Conservation (phyloP, 495 filamentous ascomycete species). For the Aspergillus leporis region DNA sequence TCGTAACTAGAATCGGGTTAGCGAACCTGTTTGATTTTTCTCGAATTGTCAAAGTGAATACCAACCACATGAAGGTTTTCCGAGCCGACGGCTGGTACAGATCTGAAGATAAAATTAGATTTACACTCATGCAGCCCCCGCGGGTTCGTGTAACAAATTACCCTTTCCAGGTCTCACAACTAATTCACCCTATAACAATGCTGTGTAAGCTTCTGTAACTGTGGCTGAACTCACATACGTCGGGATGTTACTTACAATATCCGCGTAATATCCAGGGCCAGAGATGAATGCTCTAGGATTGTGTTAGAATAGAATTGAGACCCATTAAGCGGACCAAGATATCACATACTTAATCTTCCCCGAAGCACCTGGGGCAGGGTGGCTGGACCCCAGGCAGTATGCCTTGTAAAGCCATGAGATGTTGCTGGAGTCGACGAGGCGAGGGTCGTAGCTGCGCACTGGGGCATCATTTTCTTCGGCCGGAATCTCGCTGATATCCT, state of each 20-base stretch:
- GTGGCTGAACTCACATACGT: no score
- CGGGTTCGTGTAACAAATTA: not conserved
- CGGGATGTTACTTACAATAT: constrained; percentile 13
- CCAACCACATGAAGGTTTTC: constrained; percentile 20
- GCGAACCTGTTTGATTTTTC: not conserved
- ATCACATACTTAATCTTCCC: constrained; percentile 15
- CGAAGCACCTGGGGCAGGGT: not conserved
- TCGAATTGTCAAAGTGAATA: not conserved
- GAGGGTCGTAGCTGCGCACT: constrained; percentile 25
- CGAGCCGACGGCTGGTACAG: constrained; percentile 1
- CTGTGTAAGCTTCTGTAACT: constrained; percentile 3
- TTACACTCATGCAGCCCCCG: not conserved
- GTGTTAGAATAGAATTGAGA: not conserved
- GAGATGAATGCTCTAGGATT: constrained; percentile 19
- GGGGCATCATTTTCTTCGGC: constrained; percentile 15
- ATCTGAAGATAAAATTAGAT: constrained; percentile 9
- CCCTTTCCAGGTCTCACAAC: constrained; percentile 18
- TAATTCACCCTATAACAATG: constrained; percentile 16
- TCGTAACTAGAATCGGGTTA: constrained; percentile 16
- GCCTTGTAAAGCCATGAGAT: constrained; percentile 23
- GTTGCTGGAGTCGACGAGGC: constrained; percentile 18
- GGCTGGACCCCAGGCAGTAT: constrained; percentile 18
- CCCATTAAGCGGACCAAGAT: no score
- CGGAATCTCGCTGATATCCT: constrained; percentile 1
- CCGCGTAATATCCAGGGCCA: constrained; percentile 25